Percentiles rank a stretch among this genome's conserved stretches.
Evolutionary conservation across 768 basidiomycete species (phyloP).

Genomic region (Amanita phalloides): DNA sequence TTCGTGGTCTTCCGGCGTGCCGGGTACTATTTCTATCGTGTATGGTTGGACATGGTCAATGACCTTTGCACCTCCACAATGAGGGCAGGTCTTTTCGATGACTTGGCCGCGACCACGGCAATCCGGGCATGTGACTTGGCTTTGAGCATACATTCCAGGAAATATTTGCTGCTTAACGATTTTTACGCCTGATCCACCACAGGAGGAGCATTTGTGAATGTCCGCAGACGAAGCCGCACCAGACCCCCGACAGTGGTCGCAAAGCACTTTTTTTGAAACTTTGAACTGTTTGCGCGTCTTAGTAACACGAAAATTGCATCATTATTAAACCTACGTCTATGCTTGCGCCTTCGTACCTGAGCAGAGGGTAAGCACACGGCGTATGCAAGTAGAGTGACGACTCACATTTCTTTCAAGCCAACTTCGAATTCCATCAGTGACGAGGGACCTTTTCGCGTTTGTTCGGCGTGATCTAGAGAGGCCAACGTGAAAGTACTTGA

Average conservation of each 20-base stretch:
- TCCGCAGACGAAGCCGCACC: conserved; percentile 87
- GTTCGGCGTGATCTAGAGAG: conserved; percentile 38
- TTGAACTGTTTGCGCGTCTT: conserved; percentile 53
- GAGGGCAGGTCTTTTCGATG: conserved; percentile 70
- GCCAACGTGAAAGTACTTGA: not conserved
- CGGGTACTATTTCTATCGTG: conserved; percentile 76
- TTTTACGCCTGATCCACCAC: conserved; percentile 79
- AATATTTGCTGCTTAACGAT: conserved; percentile 89
- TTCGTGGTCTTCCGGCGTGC: conserved; percentile 91
- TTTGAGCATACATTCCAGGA: conserved; percentile 93
- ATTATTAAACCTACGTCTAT: conserved; percentile 55
- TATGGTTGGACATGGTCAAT: conserved; percentile 72
- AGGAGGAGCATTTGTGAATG: conserved; percentile 78
- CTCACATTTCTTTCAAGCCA: conserved; percentile 73
- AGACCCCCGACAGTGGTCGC: conserved; percentile 93
- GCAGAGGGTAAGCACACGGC: conserved; percentile 5
- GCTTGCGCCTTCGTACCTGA: conserved; percentile 73
- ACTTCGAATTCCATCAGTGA: conserved; percentile 80
- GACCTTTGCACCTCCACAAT: conserved; percentile 76
- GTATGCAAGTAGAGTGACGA: conserved; percentile 1
- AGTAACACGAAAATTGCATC: conserved; percentile 4
- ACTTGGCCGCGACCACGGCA: conserved; percentile 79
- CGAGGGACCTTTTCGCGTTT: conserved; percentile 66
- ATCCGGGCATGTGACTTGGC: conserved; percentile 71
- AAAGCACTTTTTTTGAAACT: conserved; percentile 84